These are phyloP conservation scores for Seiridium unicorne DNA, from an alignment of 2,329 filamentous ascomycete genomes.

Conservation along the genomic window DNA sequence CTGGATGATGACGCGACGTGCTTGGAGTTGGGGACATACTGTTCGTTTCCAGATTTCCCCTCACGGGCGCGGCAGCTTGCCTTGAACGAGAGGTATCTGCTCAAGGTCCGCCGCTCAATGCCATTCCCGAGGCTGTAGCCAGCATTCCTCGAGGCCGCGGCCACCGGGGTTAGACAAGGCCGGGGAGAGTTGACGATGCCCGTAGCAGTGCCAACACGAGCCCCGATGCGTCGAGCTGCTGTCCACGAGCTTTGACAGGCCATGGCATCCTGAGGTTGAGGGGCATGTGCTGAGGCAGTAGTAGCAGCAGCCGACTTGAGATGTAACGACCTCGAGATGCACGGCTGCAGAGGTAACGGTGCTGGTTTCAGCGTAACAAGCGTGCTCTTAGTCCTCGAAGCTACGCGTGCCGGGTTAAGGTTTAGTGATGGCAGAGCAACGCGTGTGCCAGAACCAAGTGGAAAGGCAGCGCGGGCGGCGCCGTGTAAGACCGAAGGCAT, in stretches of 20 bases:
- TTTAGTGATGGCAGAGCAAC: background rate
- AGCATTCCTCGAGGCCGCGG: background rate
- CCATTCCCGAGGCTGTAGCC: background rate
- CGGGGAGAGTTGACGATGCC: background rate
- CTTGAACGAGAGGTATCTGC: conserved; percentile 5
- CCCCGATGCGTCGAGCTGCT: background rate
- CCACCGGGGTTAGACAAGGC: background rate
- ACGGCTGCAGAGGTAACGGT: too few species aligned
- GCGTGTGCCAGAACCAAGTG: background rate
- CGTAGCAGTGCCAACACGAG: background rate
- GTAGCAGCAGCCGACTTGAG: background rate
- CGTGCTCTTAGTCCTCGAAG: background rate
- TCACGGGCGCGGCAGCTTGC: background rate
- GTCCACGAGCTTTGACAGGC: background rate
- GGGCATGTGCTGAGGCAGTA: background rate
- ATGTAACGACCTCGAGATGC: too few species aligned
- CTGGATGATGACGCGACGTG: background rate
- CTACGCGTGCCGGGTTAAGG: background rate
- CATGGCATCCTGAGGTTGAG: background rate
- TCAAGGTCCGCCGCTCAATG: background rate
- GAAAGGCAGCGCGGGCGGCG: background rate
- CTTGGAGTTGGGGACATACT: conserved; percentile 3
- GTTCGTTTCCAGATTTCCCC: background rate
- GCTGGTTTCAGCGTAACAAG: background rate
- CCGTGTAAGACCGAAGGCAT: too few species aligned